These are phyloP conservation scores for Aegilops tauschii DNA, from an alignment of 176 grass and related monocot genomes.

Conservation along the genomic window DNA sequence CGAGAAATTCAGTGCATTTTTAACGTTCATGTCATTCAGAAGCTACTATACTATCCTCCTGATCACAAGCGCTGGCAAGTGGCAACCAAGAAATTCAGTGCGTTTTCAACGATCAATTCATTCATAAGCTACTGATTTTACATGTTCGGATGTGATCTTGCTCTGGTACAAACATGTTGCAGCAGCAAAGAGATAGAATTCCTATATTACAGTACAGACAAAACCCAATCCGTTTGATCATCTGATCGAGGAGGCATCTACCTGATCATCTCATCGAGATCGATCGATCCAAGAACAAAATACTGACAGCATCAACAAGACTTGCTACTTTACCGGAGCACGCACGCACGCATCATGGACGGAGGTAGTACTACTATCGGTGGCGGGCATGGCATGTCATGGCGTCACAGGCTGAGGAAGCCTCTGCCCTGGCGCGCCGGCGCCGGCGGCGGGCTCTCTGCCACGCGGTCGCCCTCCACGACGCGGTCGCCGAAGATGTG, in stretches of 20 bases:
- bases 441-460: constrained; percentile 20
- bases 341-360: neutral
- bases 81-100: neutral
- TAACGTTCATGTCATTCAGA: neutral
- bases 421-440: constrained; percentile 22
- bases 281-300: constrained; percentile 4
- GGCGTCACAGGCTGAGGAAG: constrained; percentile 35
- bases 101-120: neutral
- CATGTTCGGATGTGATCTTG: neutral
- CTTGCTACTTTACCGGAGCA: constrained; percentile 31
- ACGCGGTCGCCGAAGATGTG: constrained; percentile 62
- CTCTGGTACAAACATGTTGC: neutral
- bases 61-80: neutral
- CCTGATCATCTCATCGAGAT: constrained; percentile 36
- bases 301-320: neutral
- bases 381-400: neutral
- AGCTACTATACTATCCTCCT: neutral
- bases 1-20: neutral
- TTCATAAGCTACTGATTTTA: neutral
- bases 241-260: neutral
- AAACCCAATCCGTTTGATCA: constrained; percentile 29
- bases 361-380: neutral
- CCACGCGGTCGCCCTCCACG: constrained; percentile 26
- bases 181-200: neutral
- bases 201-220: constrained; percentile 24